Evolutionary conservation across 768 basidiomycete species (phyloP).

Genomic region (Trametes cubensis): DNA sequence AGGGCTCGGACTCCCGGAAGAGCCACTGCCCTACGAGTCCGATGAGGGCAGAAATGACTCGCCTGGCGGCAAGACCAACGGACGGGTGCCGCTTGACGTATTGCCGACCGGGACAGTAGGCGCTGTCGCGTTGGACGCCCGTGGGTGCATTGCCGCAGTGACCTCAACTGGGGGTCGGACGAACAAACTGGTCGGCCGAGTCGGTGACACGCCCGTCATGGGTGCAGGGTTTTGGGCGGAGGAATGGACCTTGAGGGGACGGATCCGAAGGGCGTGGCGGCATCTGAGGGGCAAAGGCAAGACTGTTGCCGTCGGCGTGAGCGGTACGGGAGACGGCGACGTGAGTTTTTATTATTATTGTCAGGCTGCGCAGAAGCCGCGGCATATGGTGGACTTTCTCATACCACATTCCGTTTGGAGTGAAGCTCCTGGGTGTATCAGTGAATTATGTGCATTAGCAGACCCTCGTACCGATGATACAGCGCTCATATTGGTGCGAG

Average conservation of each 20-base stretch:
- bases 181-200: conserved; percentile 79
- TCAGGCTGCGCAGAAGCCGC: background rate
- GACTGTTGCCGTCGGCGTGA: conserved; percentile 64
- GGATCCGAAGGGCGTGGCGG: conserved; percentile 44
- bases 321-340: conserved; percentile 85
- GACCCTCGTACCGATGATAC: too few species aligned
- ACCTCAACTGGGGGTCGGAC: conserved; percentile 85
- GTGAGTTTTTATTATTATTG: conserved; percentile 41
- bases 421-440: too few species aligned
- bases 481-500: too few species aligned
- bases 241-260: conserved; percentile 56
- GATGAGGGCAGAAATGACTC: conserved; percentile 24
- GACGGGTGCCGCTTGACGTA: conserved; percentile 49
- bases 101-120: conserved; percentile 82
- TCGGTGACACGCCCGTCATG: conserved; percentile 84
- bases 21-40: conserved; percentile 47
- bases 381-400: too few species aligned
- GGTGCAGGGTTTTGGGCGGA: conserved; percentile 85
- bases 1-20: conserved; percentile 73
- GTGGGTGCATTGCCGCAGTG: conserved; percentile 70
- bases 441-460: too few species aligned
- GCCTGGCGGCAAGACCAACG: conserved; percentile 12
- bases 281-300: conserved; percentile 39
- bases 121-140: conserved; percentile 75
- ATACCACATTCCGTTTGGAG: too few species aligned